Conservation (phyloP, 2,329 filamentous ascomycete species). For the Alternaria brassicicola region DNA sequence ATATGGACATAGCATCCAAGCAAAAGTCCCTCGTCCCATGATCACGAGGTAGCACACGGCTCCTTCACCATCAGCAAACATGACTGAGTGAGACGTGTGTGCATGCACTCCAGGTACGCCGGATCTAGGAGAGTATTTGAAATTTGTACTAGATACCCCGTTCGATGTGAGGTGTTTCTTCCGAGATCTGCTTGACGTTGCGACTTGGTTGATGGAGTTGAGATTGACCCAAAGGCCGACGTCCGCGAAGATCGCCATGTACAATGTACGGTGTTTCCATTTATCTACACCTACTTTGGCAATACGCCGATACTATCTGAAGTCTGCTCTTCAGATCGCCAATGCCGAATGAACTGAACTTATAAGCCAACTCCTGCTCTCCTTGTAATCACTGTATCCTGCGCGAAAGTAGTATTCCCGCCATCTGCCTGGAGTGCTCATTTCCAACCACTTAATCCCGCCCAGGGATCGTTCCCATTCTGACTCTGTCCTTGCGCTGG, state of each 20-base stretch:
- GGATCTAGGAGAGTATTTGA: no score
- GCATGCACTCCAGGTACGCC: no score
- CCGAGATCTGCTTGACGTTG: no score
- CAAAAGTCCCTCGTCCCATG: no score
- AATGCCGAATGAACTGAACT: not conserved
- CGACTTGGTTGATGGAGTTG: not conserved
- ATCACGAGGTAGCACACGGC: no score
- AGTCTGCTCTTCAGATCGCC: not conserved
- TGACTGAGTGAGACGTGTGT: no score
- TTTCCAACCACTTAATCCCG: conserved; percentile 73
- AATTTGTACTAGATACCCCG: no score
- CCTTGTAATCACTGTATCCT: not conserved
- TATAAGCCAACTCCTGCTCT: not conserved
- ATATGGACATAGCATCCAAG: not conserved
- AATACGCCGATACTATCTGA: not conserved
- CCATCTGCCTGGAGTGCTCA: conserved; percentile 36
- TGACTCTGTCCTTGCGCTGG: conserved; percentile 47
- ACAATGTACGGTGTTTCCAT: not conserved
- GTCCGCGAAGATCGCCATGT: not conserved
- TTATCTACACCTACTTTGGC: not conserved
- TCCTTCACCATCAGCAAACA: no score
- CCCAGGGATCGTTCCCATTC: conserved; percentile 66
- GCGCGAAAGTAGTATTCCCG: not conserved
- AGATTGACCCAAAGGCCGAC: not conserved
- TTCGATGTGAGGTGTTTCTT: no score